Evolutionary conservation across 345 rosid genomes (phyloP).

Genomic region (Salix exigua): DNA sequence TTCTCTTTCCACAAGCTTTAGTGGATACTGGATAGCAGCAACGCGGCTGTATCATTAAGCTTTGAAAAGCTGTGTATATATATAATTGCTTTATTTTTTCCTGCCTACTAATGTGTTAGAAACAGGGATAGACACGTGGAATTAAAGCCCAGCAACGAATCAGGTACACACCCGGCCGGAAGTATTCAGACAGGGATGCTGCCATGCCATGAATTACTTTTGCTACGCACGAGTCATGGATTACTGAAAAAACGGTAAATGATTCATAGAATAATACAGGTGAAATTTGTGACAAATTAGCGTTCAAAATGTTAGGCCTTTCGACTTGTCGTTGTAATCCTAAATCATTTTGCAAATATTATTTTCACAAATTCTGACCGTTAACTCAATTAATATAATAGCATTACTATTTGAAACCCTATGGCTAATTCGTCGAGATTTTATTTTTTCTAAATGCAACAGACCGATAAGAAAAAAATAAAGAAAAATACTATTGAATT

Average conservation of each 20-base stretch:
- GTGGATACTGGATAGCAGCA: constrained; percentile 1
- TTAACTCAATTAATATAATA: too few species aligned
- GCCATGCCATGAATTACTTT: neutral
- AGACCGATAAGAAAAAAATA: too few species aligned
- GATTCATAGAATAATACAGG: neutral
- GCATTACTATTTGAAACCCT: too few species aligned
- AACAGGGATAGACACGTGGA: neutral
- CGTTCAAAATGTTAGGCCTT: neutral
- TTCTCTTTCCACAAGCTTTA: neutral
- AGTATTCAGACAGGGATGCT: neutral
- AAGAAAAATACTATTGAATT: too few species aligned
- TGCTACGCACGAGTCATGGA: neutral
- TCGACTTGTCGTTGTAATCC: neutral
- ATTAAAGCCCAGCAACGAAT: constrained; percentile 2
- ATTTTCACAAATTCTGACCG: too few species aligned
- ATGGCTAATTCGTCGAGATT: too few species aligned
- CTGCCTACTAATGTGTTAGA: neutral
- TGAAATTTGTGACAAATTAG: neutral
- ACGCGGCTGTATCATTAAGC: neutral
- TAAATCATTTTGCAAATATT: too few species aligned
- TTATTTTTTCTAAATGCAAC: too few species aligned
- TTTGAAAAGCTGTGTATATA: neutral
- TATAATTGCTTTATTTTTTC: neutral
- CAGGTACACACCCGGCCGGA: neutral
- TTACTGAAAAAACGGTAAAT: neutral